These are phyloP conservation scores for Trypanosoma platydactyli DNA, from an alignment of 208 protist species.

Conservation along the genomic window DNA sequence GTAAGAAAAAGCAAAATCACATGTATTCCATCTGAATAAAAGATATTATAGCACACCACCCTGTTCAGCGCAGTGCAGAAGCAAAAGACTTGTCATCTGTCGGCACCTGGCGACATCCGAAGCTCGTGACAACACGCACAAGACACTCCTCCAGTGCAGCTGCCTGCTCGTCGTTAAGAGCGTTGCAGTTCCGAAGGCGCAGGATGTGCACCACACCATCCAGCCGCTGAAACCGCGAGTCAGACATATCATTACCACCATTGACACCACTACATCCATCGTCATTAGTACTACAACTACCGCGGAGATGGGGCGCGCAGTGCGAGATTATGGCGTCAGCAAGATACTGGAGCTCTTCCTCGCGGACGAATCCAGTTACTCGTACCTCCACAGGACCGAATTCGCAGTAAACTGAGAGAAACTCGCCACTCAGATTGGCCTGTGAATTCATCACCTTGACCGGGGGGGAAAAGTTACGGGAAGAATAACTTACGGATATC, in stretches of 20 bases:
- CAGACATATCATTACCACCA: not conserved
- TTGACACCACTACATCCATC: not conserved
- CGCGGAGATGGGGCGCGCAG: constrained; percentile 11
- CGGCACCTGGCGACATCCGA: constrained; percentile 11
- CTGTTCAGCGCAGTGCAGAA: not conserved
- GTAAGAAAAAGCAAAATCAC: too few species aligned
- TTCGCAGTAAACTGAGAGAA: constrained; percentile 65
- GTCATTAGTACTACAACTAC: not conserved
- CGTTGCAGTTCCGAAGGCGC: not conserved
- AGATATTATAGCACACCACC: too few species aligned
- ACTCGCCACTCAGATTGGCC: not conserved
- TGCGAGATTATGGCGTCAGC: constrained; percentile 45
- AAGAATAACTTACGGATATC: not conserved
- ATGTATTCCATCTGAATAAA: too few species aligned
- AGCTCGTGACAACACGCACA: constrained; percentile 10
- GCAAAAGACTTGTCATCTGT: not conserved
- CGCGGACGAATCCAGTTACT: constrained; percentile 41
- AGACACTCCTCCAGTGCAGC: constrained; percentile 7
- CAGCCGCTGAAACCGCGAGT: constrained; percentile 4
- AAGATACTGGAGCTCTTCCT: constrained; percentile 44
- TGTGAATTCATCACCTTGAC: not conserved
- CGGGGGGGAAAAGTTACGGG: not conserved
- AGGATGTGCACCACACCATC: not conserved
- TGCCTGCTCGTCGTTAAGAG: not conserved
- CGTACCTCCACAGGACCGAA: constrained; percentile 51